phyloP scores from a whole-genome alignment of 129 eudicot species.

The Centella asiatica region DNA sequence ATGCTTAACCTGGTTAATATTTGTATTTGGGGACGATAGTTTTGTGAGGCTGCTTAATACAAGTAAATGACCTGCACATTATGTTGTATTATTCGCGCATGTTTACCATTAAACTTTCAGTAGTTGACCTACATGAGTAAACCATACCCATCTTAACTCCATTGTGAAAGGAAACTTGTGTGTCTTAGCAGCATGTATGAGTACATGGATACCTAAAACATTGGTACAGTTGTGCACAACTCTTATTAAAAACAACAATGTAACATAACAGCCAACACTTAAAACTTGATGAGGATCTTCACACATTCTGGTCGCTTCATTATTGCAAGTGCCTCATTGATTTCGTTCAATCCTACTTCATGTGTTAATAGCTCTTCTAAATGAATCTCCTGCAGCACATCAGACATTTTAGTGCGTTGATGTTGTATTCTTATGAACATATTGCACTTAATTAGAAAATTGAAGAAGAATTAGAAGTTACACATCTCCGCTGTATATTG shows the following conservation, averaged over 20 bases:
- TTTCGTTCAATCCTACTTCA: conserved; percentile 12
- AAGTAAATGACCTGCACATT: neutral
- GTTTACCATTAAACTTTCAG: neutral
- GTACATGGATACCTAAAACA: neutral
- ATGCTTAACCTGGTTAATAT: neutral
- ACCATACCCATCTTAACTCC: neutral
- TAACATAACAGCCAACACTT: neutral
- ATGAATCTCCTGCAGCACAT: conserved; percentile 10
- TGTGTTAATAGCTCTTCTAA: conserved; percentile 22
- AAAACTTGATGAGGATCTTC: conserved; percentile 21
- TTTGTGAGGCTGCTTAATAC: neutral
- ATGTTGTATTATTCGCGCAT: neutral
- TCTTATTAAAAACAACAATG: no score
- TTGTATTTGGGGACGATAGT: neutral
- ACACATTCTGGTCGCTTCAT: conserved; percentile 26
- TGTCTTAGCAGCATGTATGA: neutral
- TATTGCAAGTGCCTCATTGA: conserved; percentile 16
- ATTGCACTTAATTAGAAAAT: no score
- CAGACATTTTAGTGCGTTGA: neutral
- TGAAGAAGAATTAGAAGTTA: no score
- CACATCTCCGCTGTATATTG: no score
- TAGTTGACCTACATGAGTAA: neutral
- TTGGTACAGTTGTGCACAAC: no score
- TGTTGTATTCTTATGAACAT: no score
- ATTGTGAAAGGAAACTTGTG: neutral